Evolutionary conservation across 1,284 basidiomycete genomes (phyloP).

Genomic region (Cryptococcus jaspeensis): DNA sequence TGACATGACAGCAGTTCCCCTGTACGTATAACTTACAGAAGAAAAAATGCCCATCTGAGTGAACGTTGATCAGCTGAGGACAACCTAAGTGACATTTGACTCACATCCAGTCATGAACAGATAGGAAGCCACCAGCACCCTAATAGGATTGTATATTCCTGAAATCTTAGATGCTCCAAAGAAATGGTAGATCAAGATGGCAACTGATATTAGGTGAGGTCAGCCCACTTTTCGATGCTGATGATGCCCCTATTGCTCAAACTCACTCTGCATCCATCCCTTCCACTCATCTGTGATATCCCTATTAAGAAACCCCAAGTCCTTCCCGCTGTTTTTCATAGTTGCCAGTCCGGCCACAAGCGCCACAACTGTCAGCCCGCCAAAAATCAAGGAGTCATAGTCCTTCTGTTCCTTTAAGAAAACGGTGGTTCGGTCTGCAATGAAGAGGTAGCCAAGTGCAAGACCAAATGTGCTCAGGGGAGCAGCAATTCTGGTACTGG

Average conservation of each 20-base stretch:
- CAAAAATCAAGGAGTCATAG: slow-evolving; percentile 68
- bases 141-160: slow-evolving; percentile 84
- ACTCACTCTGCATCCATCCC: slow-evolving; percentile 90
- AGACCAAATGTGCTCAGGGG: slow-evolving; percentile 63
- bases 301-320: slow-evolving; percentile 80
- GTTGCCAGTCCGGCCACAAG: slow-evolving; percentile 64
- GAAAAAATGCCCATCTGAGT: slow-evolving; percentile 48
- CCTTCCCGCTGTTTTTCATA: slow-evolving; percentile 64
- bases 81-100: slow-evolving; percentile 5
- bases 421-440: slow-evolving; percentile 75
- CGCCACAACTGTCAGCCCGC: slow-evolving; percentile 58
- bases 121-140: slow-evolving; percentile 82
- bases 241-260: not conserved
- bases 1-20: not conserved
- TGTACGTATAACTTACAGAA: slow-evolving; percentile 31
- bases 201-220: slow-evolving; percentile 57
- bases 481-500: slow-evolving; percentile 45
- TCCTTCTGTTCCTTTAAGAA: slow-evolving; percentile 87
- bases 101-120: slow-evolving; percentile 62
- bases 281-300: slow-evolving; percentile 95
- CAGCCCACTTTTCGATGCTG: not conserved
- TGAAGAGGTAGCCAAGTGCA: slow-evolving; percentile 65
- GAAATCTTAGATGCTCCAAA: slow-evolving; percentile 79
- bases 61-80: slow-evolving; percentile 7
- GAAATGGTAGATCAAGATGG: slow-evolving; percentile 86